Percentiles rank a stretch among this genome's conserved stretches.
Evolutionary conservation across 129 eudicot genomes (phyloP).

Genomic region (Ambrosia trifida): DNA sequence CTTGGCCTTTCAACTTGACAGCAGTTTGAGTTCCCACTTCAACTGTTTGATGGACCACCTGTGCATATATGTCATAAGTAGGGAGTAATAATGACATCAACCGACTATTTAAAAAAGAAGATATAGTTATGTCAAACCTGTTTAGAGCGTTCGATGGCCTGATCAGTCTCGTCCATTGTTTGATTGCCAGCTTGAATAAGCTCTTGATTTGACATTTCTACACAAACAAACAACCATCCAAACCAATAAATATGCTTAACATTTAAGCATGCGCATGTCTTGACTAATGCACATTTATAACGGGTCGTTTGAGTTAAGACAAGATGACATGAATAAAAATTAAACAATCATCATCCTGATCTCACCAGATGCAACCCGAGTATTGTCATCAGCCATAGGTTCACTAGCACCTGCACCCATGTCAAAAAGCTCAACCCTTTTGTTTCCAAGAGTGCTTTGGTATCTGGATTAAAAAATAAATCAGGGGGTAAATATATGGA

Average conservation of each 20-base stretch:
- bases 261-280: background rate
- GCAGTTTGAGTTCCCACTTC: constrained; percentile 99
- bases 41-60: constrained; percentile 95
- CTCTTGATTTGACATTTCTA: constrained; percentile 96
- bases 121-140: constrained; percentile 42
- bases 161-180: constrained; percentile 97
- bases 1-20: constrained; percentile 84
- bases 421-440: constrained; percentile 95
- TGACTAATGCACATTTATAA: background rate
- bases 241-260: background rate
- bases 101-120: background rate
- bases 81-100: background rate
- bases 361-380: constrained; percentile 89
- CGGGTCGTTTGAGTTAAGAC: background rate
- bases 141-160: constrained; percentile 96
- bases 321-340: background rate
- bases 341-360: background rate
- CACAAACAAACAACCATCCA: constrained; percentile 22
- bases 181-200: constrained; percentile 76
- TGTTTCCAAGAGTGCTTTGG: constrained; percentile 90
- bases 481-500: background rate
- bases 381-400: constrained; percentile 81
- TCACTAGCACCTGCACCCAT: constrained; percentile 91
- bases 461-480: constrained; percentile 48
- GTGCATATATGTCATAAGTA: constrained; percentile 27